These are phyloP conservation scores for Oryza nivara DNA, from an alignment of 176 grass and related monocot species.

Conservation along the genomic window DNA sequence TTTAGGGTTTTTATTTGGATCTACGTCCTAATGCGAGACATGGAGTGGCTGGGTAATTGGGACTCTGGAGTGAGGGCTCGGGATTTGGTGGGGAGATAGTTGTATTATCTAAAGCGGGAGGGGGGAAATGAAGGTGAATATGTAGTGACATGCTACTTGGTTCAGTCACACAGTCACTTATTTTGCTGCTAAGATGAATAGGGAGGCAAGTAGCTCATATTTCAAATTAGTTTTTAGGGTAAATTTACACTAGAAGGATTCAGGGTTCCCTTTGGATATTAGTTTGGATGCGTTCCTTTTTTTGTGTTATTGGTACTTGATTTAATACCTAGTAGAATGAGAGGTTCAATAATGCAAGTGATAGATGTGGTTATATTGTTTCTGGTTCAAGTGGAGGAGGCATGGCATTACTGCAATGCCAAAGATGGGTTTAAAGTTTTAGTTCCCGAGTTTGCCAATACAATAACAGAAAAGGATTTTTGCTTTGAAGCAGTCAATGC, in stretches of 20 bases:
- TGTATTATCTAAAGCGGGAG: background rate
- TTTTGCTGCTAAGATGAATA: constrained; percentile 10
- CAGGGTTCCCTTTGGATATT: background rate
- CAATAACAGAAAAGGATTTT: background rate
- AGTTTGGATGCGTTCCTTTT: background rate
- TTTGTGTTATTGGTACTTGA: background rate
- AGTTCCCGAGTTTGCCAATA: background rate
- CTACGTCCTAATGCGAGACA: background rate
- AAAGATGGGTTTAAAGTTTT: constrained; percentile 1
- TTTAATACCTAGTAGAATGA: background rate
- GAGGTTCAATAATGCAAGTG: constrained; percentile 1
- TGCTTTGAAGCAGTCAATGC: background rate
- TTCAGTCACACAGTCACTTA: background rate
- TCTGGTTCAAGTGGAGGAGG: constrained; percentile 19
- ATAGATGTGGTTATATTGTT: background rate
- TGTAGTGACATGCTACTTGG: background rate
- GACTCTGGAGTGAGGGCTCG: constrained; percentile 1
- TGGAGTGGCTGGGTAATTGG: background rate
- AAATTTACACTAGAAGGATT: background rate
- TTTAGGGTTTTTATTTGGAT: background rate
- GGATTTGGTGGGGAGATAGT: background rate
- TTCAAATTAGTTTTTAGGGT: background rate
- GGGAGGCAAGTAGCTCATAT: background rate
- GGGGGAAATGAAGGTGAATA: background rate
- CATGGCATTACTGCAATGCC: background rate